phyloP scores from a whole-genome alignment of 768 basidiomycete species.

The Suillus luteus region DNA sequence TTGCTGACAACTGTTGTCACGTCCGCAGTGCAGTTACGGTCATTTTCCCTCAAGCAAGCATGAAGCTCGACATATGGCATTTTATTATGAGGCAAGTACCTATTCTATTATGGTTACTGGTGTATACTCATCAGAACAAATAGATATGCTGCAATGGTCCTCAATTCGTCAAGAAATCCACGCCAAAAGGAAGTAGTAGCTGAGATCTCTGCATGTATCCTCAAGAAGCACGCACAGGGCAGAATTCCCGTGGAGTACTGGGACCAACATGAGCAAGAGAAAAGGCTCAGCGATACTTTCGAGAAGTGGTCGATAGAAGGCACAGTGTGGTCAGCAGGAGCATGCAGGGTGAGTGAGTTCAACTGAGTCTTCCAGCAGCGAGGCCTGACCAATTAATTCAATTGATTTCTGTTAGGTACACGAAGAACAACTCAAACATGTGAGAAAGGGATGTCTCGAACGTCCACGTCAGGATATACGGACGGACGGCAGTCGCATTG shows the following conservation, averaged over 20 bases:
- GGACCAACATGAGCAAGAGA: constrained; percentile 20
- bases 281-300: constrained; percentile 15
- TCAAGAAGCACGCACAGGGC: constrained; percentile 14
- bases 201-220: constrained; percentile 16
- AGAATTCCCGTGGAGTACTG: constrained; percentile 19
- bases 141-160: constrained; percentile 18
- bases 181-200: constrained; percentile 3
- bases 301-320: constrained; percentile 18
- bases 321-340: constrained; percentile 22
- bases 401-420: no score
- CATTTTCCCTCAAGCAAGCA: constrained; percentile 10
- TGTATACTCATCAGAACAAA: not conserved
- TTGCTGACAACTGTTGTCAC: constrained; percentile 28
- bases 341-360: constrained; percentile 18
- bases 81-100: constrained; percentile 19
- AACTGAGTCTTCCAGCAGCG: no score
- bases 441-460: no score
- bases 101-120: not conserved
- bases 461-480: no score
- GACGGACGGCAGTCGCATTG: constrained; percentile 30
- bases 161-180: constrained; percentile 16
- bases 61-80: constrained; percentile 24
- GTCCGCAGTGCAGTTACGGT: constrained; percentile 10
- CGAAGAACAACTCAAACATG: no score
- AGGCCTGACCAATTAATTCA: no score